Conservation (phyloP, 2,329 filamentous ascomycete genomes). For the Pseudogymnoascus sp. region DNA sequence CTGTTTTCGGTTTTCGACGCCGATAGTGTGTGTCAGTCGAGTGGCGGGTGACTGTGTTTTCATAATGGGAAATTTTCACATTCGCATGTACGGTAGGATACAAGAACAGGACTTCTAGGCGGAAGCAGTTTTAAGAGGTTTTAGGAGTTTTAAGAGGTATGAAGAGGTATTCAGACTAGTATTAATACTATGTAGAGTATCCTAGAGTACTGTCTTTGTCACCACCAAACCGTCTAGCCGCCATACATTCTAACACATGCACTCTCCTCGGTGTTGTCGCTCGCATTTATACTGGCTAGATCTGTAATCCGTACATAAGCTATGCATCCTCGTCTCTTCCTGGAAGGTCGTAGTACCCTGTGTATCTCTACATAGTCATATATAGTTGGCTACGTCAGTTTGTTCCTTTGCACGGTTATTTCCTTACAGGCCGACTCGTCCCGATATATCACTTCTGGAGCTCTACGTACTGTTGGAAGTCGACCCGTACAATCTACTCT, state of each 20-base stretch:
- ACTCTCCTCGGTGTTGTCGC: background rate
- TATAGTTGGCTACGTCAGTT: background rate
- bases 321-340: background rate
- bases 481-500: background rate
- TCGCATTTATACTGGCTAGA: background rate
- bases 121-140: background rate
- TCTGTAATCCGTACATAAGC: background rate
- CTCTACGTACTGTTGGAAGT: background rate
- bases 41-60: background rate
- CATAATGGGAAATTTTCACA: background rate
- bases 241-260: background rate
- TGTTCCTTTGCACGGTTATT: background rate
- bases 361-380: background rate
- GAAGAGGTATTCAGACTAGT: background rate
- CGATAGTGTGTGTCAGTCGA: background rate
- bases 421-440: background rate
- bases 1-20: background rate
- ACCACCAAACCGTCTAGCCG: background rate
- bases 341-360: background rate
- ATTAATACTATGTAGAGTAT: background rate
- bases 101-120: background rate
- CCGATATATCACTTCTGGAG: background rate
- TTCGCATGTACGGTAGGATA: background rate
- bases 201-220: background rate
- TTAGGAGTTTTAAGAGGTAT: background rate